Evolutionary conservation across 371 early-diverging fungal species (phyloP), one percentile per base, ranked within the genome.

Genomic region (Batrachochytrium dendrobatidis): DNA sequence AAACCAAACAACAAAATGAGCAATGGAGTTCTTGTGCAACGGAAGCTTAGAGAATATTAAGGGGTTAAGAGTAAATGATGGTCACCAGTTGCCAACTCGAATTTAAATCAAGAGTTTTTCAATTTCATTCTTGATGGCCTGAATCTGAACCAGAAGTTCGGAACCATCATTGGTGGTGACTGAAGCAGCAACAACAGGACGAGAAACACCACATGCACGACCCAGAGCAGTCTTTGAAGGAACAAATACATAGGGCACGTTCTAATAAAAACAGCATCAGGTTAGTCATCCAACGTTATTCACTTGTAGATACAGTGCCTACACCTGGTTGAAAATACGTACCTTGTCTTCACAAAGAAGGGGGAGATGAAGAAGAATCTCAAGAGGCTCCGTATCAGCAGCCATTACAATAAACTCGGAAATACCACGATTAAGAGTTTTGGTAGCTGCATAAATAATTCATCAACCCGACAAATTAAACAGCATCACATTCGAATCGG

Each of bases 401-500:
- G 99, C 92, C 88, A 99, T 87, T 67, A 99, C 85, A 67, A 99
- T 94, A 75, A 99, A 95, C 80, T 98, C 95, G 61, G 97, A 87
- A 65, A 94, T 95, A 80, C 98, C 98, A 71, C 99, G 92, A 87
- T 99, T 99, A 50, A 99, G 84, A 52, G 96, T 94, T 87, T 99
- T 99, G 69, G 98, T 98, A 28, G 94, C 91, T 81, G 70, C 3
- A 31, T 18, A 4, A 5, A 4, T n/a, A 39, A 15, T 39, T 39
- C 39, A 39, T 39, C 12, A 15, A 12, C 15, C 39, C 39, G 39
- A 39, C 15, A 39, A 39, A 39, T n/a, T n/a, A n/a, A n/a, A n/a
- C n/a, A n/a, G n/a, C n/a, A n/a, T n/a, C n/a, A n/a, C n/a, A n/a
- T n/a, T n/a, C n/a, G n/a, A n/a, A n/a, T n/a, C n/a, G n/a, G n/a